Percentiles rank a stretch among this genome's conserved stretches.
These are phyloP conservation scores for Opeltia flavorubescens DNA, from an alignment of 495 filamentous ascomycete species.

Conservation along the genomic window DNA sequence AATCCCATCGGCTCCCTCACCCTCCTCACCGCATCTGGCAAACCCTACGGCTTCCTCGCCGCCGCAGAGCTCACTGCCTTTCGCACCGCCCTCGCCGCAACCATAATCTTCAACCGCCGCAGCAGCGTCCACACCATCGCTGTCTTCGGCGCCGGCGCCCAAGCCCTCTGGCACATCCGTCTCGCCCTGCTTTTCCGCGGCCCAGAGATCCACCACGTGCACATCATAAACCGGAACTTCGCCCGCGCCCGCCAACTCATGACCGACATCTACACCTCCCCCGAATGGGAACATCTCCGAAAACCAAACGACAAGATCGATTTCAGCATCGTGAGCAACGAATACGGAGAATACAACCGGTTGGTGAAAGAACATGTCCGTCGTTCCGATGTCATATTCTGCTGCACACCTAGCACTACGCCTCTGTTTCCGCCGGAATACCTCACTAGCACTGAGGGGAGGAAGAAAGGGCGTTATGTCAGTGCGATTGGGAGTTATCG, in stretches of 20 bases:
- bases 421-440: constrained; percentile 50
- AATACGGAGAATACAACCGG: constrained; percentile 56
- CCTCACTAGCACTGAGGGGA: constrained; percentile 53
- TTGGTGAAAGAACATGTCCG: constrained; percentile 52
- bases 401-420: constrained; percentile 48
- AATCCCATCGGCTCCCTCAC: constrained; percentile 68
- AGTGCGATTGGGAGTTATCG: constrained; percentile 75
- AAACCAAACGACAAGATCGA: constrained; percentile 47
- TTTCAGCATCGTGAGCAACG: constrained; percentile 55
- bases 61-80: constrained; percentile 84
- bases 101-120: constrained; percentile 60
- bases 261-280: constrained; percentile 37
- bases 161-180: constrained; percentile 89
- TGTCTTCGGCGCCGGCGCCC: constrained; percentile 81
- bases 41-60: constrained; percentile 65
- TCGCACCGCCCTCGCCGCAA: constrained; percentile 73
- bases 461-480: constrained; percentile 63
- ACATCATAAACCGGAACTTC: constrained; percentile 66
- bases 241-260: constrained; percentile 38
- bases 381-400: constrained; percentile 65
- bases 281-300: constrained; percentile 33
- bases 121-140: constrained; percentile 53
- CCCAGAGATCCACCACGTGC: constrained; percentile 55
- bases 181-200: constrained; percentile 64
- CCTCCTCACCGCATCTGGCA: constrained; percentile 51